Base-by-base conservation (phyloP, 169 alveolate species). In the Sarcocystis neurona region DNA sequence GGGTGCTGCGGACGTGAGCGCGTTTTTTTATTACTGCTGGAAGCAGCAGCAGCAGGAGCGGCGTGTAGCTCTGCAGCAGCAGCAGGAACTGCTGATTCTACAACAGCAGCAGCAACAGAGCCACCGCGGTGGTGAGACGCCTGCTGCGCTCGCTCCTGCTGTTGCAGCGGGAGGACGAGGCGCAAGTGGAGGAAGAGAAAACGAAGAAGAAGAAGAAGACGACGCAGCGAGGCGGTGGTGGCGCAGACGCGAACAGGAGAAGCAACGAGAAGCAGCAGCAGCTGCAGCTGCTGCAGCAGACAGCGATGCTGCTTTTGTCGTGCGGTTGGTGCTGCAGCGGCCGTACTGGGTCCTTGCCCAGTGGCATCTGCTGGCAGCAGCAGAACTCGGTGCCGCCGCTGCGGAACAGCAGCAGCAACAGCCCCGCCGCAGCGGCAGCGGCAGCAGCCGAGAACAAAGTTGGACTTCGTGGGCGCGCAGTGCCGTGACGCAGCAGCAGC, bases 321-420 rank as follows among this genome's bases (percentile, higher is more conserved):
- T 72, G 18, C 18, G 34, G 15, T 8, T 41, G 48, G 6, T 43
- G 6, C n/a, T 18, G 39, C 23, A 56, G 1, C 53, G 82, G 56
- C 82, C 82, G 8, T 37, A 72, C 82, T 72, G 82, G 82, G 82
- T 53, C 12, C 39, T 72, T 12, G 82, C 82, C 18, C 82, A 72
- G 56, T 72, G 82, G 82, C 53, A 72, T 39, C 34, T 72, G 82
- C 56, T 72, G 34, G 82, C 82, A 6, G 47, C 47, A 15, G 82
- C 47, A 32, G 82, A 72, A 18, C 58, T 72, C 37, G 47, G 10
- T 34, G 53, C 58, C 20, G 53, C 58, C 20, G 82, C 82, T 0
- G 82, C 34, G 82, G 41, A 43, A 30, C 43, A n/a, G n/a, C n/a
- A n/a, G n/a, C n/a, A n/a, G n/a, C n/a, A n/a, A n/a, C n/a, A n/a